Conservation (phyloP, 1,139 yeast species). For the Magnusiomyces tetraspermus region DNA sequence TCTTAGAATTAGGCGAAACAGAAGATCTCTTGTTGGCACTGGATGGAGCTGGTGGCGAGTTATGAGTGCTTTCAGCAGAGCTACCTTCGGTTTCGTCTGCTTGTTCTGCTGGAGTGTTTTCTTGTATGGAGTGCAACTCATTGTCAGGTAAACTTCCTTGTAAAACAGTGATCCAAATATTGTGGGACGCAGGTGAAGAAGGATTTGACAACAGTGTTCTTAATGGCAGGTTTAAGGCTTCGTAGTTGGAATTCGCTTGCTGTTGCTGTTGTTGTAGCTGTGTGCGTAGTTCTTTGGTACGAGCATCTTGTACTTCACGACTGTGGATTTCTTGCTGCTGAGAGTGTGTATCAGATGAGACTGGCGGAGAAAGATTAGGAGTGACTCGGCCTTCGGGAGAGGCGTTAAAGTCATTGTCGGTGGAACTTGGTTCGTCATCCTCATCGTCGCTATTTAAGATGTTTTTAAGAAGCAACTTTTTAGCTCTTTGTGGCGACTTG, state of each 20-base stretch:
- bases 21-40: not conserved
- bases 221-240: not conserved
- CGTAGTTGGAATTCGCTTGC: not conserved
- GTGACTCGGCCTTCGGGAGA: not conserved
- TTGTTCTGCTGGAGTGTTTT: not conserved
- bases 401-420: not conserved
- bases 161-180: not conserved
- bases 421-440: not conserved
- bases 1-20: not conserved
- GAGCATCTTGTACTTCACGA: not conserved
- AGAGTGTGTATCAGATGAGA: no score
- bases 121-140: no score
- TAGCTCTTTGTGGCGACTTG: not conserved
- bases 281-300: not conserved
- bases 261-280: no score
- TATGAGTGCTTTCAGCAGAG: not conserved
- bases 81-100: not conserved
- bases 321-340: no score
- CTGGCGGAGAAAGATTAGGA: not conserved
- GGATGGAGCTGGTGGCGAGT: not conserved
- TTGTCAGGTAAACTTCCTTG: not conserved
- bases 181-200: not conserved
- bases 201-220: not conserved
- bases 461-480: not conserved
- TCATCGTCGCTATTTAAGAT: constrained; percentile 4